These are phyloP conservation scores for Malania oleifera DNA, from an alignment of 164 flowering plant genomes.

Conservation along the genomic window DNA sequence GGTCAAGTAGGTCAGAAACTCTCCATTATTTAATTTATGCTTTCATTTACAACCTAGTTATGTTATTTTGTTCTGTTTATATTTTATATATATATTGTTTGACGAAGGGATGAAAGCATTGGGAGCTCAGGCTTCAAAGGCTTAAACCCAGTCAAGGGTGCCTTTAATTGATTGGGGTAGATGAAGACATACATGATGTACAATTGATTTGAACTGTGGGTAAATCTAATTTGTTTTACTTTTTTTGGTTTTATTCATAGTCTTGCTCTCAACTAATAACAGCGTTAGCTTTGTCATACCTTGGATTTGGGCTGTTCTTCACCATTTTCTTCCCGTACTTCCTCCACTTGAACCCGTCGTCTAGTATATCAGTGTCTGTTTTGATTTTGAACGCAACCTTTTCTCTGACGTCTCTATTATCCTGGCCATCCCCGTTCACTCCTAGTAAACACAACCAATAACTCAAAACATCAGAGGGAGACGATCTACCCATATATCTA, in stretches of 20 bases:
- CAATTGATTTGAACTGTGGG: too few relatives aligned
- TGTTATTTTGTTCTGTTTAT: not conserved
- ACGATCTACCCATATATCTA: not conserved
- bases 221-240: too few relatives aligned
- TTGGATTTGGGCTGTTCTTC: constrained; percentile 55
- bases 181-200: too few relatives aligned
- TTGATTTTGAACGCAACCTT: constrained; percentile 43
- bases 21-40: not conserved
- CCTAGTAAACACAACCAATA: constrained; percentile 7
- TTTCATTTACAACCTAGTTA: not conserved
- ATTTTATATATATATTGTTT: too few relatives aligned
- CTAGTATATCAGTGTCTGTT: constrained; percentile 43
- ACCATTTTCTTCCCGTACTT: constrained; percentile 66
- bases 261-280: too few relatives aligned
- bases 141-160: too few relatives aligned
- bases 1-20: too few relatives aligned
- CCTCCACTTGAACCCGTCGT: constrained; percentile 61
- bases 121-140: not conserved
- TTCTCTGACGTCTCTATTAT: constrained; percentile 21
- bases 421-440: constrained; percentile 7
- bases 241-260: too few relatives aligned
- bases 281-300: constrained; percentile 32
- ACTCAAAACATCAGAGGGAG: not conserved
- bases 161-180: too few relatives aligned
- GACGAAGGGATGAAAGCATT: not conserved